Conservation (phyloP, 106 monocot genomes). For the Xerophyta viscosa region DNA sequence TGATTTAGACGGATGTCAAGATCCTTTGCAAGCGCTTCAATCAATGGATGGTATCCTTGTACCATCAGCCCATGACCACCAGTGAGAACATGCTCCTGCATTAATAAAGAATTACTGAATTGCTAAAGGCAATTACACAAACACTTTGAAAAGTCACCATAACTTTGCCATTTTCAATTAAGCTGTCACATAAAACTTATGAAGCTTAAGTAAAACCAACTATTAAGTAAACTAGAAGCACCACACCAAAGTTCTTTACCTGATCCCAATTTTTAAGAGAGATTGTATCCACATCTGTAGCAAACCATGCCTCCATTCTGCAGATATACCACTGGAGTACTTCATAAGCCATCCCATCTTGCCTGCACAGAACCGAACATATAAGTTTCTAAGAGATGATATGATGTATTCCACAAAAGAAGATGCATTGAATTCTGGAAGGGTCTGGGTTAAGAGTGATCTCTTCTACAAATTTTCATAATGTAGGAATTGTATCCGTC, state of each 20-base stretch:
- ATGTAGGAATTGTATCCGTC: no score
- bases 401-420: no score
- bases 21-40: conserved; percentile 65
- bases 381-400: neutral
- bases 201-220: neutral
- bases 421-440: no score
- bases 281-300: conserved; percentile 75
- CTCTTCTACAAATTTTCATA: no score
- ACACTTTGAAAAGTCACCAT: no score
- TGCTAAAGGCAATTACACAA: neutral
- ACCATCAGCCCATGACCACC: conserved; percentile 98
- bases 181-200: no score
- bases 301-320: conserved; percentile 99
- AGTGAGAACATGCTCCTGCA: conserved; percentile 81
- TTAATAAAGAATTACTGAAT: conserved; percentile 2
- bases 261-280: conserved; percentile 96
- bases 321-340: conserved; percentile 95
- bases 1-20: conserved; percentile 83
- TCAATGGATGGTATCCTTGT: conserved; percentile 85
- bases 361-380: conserved; percentile 28
- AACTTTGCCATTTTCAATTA: no score
- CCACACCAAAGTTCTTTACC: conserved; percentile 19
- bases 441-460: no score
- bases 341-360: conserved; percentile 69
- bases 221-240: neutral